A percentile compares a stretch with the other conserved stretches of the same genome.
These are phyloP conservation scores for Metschnikowia bowlesiae DNA, from an alignment of 805 yeast genomes.

Conservation along the genomic window DNA sequence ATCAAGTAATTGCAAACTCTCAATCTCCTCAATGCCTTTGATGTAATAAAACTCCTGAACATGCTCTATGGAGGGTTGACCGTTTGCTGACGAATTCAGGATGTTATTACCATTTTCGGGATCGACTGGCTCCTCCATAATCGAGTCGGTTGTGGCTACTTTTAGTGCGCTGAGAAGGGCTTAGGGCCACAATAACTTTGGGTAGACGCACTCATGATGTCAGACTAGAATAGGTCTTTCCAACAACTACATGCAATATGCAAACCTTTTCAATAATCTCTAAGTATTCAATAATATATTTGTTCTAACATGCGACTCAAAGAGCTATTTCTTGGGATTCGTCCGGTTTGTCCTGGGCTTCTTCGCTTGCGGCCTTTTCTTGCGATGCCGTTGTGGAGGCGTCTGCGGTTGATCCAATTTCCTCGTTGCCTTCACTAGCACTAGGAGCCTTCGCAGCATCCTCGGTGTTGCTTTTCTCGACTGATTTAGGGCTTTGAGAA, in stretches of 20 bases:
- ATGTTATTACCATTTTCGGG: not conserved
- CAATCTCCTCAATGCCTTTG: conserved; percentile 52
- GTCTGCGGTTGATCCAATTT: not conserved
- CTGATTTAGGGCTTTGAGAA: conserved; percentile 3
- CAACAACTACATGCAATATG: not conserved
- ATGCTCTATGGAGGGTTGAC: conserved; percentile 37
- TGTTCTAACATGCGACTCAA: not conserved
- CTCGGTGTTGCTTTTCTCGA: not conserved
- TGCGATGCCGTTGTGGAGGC: not conserved
- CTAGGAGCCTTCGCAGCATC: not conserved
- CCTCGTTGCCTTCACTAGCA: not conserved
- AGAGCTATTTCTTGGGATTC: conserved; percentile 1
- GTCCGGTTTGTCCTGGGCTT: conserved; percentile 1
- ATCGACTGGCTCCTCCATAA: not conserved
- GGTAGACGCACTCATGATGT: not conserved
- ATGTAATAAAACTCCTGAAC: conserved; percentile 36
- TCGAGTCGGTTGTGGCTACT: not conserved
- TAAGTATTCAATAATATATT: not conserved
- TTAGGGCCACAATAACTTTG: not conserved
- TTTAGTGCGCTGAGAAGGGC: not conserved
- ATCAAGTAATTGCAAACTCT: conserved; percentile 59
- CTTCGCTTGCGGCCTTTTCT: not conserved
- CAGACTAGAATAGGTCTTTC: not conserved
- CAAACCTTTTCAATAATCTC: not conserved
- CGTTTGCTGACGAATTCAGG: not conserved